Conservation (phyloP, 1,284 basidiomycete genomes). For the Gomphus bonarii region DNA sequence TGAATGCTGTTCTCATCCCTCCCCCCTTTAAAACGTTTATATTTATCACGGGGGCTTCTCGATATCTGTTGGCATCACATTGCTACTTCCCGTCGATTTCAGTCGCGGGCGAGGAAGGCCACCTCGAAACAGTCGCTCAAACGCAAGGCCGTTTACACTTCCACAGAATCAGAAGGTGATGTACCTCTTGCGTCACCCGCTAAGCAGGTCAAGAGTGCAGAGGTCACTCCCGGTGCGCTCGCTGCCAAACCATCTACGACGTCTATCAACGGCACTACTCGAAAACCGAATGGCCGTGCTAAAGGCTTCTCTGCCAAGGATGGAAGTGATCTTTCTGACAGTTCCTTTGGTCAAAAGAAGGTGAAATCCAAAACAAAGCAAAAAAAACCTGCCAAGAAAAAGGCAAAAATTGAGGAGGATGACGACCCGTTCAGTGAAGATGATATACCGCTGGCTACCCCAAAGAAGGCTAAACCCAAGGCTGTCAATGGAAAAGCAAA, state of each 20-base stretch:
- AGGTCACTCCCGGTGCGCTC: slow-evolving; percentile 33
- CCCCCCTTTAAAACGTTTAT: slow-evolving; percentile 18
- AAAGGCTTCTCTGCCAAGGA: slow-evolving; percentile 15
- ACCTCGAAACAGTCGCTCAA: slow-evolving; percentile 27
- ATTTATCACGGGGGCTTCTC: neutral
- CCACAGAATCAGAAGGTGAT: slow-evolving; percentile 12
- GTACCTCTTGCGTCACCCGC: slow-evolving; percentile 43
- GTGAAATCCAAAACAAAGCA: slow-evolving; percentile 25
- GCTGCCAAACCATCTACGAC: slow-evolving; percentile 26
- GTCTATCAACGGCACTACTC: slow-evolving; percentile 27
- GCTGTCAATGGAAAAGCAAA: slow-evolving; percentile 2
- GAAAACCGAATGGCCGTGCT: slow-evolving; percentile 30
- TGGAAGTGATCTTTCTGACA: slow-evolving; percentile 19
- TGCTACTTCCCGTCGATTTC: neutral
- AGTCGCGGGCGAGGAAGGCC: neutral
- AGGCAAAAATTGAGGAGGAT: slow-evolving; percentile 37
- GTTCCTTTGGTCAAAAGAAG: slow-evolving; percentile 24
- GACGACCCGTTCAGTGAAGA: slow-evolving; percentile 30
- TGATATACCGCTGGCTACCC: slow-evolving; percentile 31
- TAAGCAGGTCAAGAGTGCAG: slow-evolving; percentile 35
- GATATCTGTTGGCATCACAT: neutral
- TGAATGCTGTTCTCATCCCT: slow-evolving; percentile 29
- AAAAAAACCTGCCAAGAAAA: slow-evolving; percentile 30
- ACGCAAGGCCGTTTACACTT: slow-evolving; percentile 37
- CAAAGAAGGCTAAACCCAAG: slow-evolving; percentile 14